Evolutionary conservation across 768 basidiomycete species (phyloP).

Genomic region (Kwoniella shandongensis): DNA sequence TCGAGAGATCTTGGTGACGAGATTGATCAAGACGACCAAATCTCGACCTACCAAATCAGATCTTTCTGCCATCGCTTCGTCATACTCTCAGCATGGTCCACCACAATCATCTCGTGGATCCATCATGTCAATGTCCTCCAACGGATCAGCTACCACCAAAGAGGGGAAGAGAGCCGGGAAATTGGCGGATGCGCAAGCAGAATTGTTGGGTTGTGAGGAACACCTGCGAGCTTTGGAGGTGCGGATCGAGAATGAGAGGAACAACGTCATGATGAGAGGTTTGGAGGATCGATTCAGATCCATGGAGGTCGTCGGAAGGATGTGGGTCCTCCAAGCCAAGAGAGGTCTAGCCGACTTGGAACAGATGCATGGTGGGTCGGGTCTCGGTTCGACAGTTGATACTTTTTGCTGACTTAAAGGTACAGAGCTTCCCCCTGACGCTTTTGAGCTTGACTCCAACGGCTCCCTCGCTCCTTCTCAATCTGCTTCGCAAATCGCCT

Average conservation of each 20-base stretch:
- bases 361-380: conserved; percentile 34
- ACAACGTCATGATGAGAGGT: conserved; percentile 51
- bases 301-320: conserved; percentile 52
- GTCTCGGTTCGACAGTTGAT: neutral
- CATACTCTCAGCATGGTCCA: conserved; percentile 23
- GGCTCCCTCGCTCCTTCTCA: conserved; percentile 52
- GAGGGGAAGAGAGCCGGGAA: conserved; percentile 49
- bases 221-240: conserved; percentile 50
- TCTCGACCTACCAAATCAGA: conserved; percentile 49
- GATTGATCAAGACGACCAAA: conserved; percentile 53
- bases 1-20: conserved; percentile 50
- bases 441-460: conserved; percentile 53
- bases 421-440: conserved; percentile 39
- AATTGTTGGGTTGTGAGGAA: conserved; percentile 52
- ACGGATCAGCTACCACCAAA: conserved; percentile 40
- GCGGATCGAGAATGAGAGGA: conserved; percentile 49
- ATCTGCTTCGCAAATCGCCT: conserved; percentile 52
- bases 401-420: neutral
- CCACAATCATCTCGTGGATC: conserved; percentile 31
- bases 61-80: conserved; percentile 35
- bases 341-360: conserved; percentile 47
- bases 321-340: conserved; percentile 52
- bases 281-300: conserved; percentile 51
- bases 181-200: conserved; percentile 52
- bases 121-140: conserved; percentile 33